Base-by-base conservation (phyloP, 2,329 filamentous ascomycete species). In the Colletotrichum lini region DNA sequence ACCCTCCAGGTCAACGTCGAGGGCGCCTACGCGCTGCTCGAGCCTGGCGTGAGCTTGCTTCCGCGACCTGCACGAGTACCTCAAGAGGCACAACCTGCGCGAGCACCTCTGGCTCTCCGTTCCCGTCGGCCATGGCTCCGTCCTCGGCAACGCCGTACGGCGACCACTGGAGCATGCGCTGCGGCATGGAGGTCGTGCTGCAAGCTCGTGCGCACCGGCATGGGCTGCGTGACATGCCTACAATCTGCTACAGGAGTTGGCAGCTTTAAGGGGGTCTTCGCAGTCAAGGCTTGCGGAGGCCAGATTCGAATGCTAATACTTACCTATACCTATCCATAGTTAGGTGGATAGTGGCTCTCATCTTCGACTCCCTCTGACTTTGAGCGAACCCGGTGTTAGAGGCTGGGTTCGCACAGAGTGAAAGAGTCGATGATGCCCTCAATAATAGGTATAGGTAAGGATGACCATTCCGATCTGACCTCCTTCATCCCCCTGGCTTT, bases 101-200 rank as follows among this genome's bases (percentile, higher is more conserved):
- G 78, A 83, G 26, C 76, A 80, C 18, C 76, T 86, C 45, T 86
- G 84, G 84, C 77, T 85, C 18, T 84, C 85, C 53, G 76, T 79
- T 1, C 82, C 82, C 6, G 82, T 85, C 8, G 82, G 83, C 15
- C 80, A 83, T n/a, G 84, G 84, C 12, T 84, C 81, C 6, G 77
- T 86, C 13, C 75, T 87, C n/a, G 84, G 84, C 9, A 86, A 86
- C 71, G 79, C 83, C 4, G 68, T 83, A 84, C 44, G 82, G 83
- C 7, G 83, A 84, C 67, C 83, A 85, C 57, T 85, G 79, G 76
- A 77, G 78, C 10, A 78, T 77, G 57, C 82, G 83, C 63, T 81
- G 80, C 7, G 83, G 83, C 3, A 78, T 85, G 66, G 84, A 85
- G 70, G 80, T 85, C 23, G 81, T 85, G 1, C 77, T 84, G 83